Evolutionary conservation across 192 early-diverging fungal species (phyloP).

Genomic region (Rhizoclosmatium sp.): DNA sequence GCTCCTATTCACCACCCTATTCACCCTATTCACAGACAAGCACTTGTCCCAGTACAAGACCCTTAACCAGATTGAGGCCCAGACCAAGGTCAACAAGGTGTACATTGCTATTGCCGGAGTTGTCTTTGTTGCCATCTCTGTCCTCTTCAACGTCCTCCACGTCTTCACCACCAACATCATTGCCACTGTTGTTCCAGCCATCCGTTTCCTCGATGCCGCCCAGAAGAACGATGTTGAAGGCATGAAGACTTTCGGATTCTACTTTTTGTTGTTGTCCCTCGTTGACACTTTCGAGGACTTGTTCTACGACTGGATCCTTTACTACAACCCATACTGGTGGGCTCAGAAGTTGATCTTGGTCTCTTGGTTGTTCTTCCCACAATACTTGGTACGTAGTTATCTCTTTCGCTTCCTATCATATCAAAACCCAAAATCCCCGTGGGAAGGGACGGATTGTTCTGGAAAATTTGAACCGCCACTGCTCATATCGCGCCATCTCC

Average conservation of each 20-base stretch:
- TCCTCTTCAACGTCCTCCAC: slow-evolving; percentile 55
- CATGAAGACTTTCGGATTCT: slow-evolving; percentile 49
- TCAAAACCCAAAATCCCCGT: too few relatives aligned
- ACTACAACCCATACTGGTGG: slow-evolving; percentile 54
- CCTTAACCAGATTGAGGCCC: slow-evolving; percentile 43
- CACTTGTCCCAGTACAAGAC: slow-evolving; percentile 50
- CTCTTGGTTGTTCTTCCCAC: slow-evolving; percentile 46
- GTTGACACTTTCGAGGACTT: slow-evolving; percentile 44
- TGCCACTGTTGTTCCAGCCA: slow-evolving; percentile 49
- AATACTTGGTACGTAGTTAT: slow-evolving; percentile 42
- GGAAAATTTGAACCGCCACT: too few relatives aligned
- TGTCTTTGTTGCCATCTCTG: slow-evolving; percentile 51
- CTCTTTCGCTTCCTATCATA: too few relatives aligned
- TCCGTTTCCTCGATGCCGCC: slow-evolving; percentile 46
- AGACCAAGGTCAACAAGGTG: slow-evolving; percentile 52
- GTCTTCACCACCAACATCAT: slow-evolving; percentile 48
- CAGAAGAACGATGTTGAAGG: slow-evolving; percentile 41
- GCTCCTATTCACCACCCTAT: background rate
- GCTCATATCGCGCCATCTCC: too few relatives aligned
- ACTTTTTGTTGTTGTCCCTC: slow-evolving; percentile 41
- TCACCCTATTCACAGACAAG: slow-evolving; percentile 24
- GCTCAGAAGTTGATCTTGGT: slow-evolving; percentile 45
- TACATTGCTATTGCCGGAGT: slow-evolving; percentile 47
- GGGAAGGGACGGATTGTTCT: too few relatives aligned
- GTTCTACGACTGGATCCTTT: slow-evolving; percentile 35